A percentile compares a stretch with the other conserved stretches of the same genome.
Conservation (phyloP, 768 basidiomycete genomes). For the Collybia sp. region DNA sequence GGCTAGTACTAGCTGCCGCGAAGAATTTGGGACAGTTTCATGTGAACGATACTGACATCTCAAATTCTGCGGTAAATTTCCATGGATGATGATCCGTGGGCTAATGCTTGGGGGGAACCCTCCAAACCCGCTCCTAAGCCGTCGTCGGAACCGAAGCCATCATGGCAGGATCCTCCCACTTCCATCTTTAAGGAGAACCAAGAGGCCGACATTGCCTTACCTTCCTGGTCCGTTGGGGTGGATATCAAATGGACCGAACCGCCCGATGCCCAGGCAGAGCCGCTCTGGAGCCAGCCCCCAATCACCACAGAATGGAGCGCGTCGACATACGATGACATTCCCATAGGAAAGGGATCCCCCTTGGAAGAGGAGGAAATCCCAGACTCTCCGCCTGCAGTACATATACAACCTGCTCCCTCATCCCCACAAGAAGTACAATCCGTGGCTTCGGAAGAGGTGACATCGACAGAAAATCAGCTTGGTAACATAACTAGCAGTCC, state of each 20-base stretch:
- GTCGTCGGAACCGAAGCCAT: conserved; percentile 4
- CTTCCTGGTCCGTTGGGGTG: conserved; percentile 51
- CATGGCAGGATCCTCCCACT: neutral
- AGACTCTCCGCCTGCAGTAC: neutral
- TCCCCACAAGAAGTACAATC: neutral
- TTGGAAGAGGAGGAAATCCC: conserved; percentile 7
- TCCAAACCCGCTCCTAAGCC: conserved; percentile 17
- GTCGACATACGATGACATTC: conserved; percentile 38
- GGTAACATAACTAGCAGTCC: conserved; percentile 30
- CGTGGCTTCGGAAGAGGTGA: conserved; percentile 4
- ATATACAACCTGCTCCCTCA: neutral
- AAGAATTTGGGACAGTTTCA: neutral
- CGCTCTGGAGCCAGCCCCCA: conserved; percentile 37
- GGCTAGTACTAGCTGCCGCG: neutral
- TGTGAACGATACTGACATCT: neutral
- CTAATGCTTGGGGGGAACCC: conserved; percentile 62
- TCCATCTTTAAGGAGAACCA: conserved; percentile 26
- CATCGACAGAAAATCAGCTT: conserved; percentile 6
- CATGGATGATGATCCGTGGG: conserved; percentile 74
- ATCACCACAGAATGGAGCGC: conserved; percentile 23
- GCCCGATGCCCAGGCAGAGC: conserved; percentile 23
- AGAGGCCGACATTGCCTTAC: conserved; percentile 52
- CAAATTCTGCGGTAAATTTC: neutral
- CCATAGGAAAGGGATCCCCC: conserved; percentile 20
- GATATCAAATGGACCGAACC: conserved; percentile 44